A percentile compares a stretch with the other conserved stretches of the same genome.
Evolutionary conservation across 2,329 filamentous ascomycete species (phyloP).

Genomic region (Lachnellula arida): DNA sequence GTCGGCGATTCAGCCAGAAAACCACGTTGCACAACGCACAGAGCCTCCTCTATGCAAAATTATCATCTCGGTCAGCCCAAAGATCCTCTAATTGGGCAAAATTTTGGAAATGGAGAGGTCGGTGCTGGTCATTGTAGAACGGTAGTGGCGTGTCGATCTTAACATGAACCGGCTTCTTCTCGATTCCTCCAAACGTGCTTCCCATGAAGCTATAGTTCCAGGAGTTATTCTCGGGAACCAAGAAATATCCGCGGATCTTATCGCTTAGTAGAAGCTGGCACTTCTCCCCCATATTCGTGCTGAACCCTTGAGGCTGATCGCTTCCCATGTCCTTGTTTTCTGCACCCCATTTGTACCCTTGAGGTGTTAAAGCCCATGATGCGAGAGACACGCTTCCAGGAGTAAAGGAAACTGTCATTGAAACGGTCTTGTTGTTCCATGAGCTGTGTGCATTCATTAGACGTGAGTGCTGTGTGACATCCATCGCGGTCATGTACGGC

Average conservation of each 20-base stretch:
- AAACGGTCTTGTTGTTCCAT: constrained; percentile 87
- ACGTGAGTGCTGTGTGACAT: constrained; percentile 90
- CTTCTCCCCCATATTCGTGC: constrained; percentile 88
- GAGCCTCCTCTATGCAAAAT: constrained; percentile 66
- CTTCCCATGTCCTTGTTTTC: constrained; percentile 92
- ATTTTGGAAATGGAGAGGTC: constrained; percentile 92
- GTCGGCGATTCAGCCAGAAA: constrained; percentile 1
- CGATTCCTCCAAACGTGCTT: constrained; percentile 75
- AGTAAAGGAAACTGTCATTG: constrained; percentile 93
- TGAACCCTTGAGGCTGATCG: constrained; percentile 92
- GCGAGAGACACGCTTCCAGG: constrained; percentile 92
- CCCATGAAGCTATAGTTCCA: constrained; percentile 99
- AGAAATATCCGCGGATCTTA: constrained; percentile 91
- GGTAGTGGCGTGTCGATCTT: constrained; percentile 86
- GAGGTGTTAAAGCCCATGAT: constrained; percentile 86
- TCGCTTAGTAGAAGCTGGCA: constrained; percentile 90
- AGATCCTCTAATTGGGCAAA: constrained; percentile 97
- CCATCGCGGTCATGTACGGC: constrained; percentile 90
- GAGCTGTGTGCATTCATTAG: constrained; percentile 76
- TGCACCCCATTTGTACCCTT: constrained; percentile 93
- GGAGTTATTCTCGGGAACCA: constrained; percentile 81
- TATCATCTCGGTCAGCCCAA: constrained; percentile 88
- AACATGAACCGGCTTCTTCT: constrained; percentile 87
- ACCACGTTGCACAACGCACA: not conserved
- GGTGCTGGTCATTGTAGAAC: constrained; percentile 90